Conservation (phyloP, 352 stramenopile species). For the Peronospora farinosa region DNA sequence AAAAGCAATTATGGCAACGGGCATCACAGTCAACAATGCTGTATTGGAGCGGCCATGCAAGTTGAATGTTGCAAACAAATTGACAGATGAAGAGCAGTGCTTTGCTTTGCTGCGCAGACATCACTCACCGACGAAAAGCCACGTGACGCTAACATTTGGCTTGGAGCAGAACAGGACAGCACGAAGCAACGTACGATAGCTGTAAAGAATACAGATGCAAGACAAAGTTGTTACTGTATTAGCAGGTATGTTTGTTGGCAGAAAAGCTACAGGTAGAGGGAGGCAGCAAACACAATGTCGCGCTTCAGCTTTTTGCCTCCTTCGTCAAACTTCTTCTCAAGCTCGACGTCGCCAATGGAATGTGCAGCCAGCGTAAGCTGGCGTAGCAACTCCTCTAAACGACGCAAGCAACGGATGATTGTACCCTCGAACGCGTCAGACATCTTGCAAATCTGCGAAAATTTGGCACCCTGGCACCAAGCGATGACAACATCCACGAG, state of each 20-base stretch:
- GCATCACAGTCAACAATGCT: slow-evolving; percentile 47
- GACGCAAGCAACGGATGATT: slow-evolving; percentile 95
- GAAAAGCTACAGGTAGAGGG: slow-evolving; percentile 90
- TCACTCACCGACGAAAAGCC: no score
- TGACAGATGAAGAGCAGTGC: no score
- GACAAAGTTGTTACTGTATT: slow-evolving; percentile 10
- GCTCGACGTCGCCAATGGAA: slow-evolving; percentile 95
- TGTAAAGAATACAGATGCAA: slow-evolving; percentile 3
- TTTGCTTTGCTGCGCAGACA: no score
- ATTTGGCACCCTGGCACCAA: slow-evolving; percentile 97
- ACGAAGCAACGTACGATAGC: no score
- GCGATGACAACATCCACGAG: slow-evolving; percentile 97
- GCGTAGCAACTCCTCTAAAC: slow-evolving; percentile 96
- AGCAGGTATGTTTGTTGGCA: slow-evolving; percentile 1
- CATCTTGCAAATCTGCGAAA: slow-evolving; percentile 98
- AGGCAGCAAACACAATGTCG: slow-evolving; percentile 99
- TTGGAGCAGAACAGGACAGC: no score
- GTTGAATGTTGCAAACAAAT: no score
- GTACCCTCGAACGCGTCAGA: slow-evolving; percentile 97
- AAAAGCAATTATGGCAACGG: slow-evolving; percentile 29
- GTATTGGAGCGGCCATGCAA: no score
- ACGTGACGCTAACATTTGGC: no score
- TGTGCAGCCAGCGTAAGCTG: slow-evolving; percentile 94
- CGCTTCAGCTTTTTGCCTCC: slow-evolving; percentile 95
- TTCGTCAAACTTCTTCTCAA: slow-evolving; percentile 97